Conservation (phyloP, 768 basidiomycete species). For the Thelephora aurantiotincta region DNA sequence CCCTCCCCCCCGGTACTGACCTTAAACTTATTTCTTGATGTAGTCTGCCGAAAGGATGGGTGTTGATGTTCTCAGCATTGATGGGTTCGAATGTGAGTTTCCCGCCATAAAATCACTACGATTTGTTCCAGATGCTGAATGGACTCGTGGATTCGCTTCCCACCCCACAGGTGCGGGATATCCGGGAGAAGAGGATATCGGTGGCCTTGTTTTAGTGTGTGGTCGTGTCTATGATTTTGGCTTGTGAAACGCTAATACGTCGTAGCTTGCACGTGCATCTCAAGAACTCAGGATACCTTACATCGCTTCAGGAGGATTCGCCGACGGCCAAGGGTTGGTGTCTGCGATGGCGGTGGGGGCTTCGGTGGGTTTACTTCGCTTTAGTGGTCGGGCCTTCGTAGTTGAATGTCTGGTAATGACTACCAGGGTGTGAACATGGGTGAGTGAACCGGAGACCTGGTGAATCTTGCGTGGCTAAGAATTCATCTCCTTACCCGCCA, state of each 20-base stretch:
- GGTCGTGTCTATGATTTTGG: slow-evolving; percentile 72
- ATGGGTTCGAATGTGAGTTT: slow-evolving; percentile 75
- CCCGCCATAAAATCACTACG: too few species aligned
- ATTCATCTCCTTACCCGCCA: background rate
- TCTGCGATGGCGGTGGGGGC: slow-evolving; percentile 72
- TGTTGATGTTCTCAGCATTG: slow-evolving; percentile 81
- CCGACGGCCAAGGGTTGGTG: slow-evolving; percentile 72
- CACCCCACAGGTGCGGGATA: slow-evolving; percentile 67
- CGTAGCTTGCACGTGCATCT: slow-evolving; percentile 71
- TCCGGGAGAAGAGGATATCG: slow-evolving; percentile 90
- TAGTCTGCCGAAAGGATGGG: slow-evolving; percentile 56
- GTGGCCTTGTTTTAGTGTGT: slow-evolving; percentile 68
- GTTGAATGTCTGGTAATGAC: background rate
- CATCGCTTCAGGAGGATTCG: slow-evolving; percentile 80
- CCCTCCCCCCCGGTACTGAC: too few species aligned
- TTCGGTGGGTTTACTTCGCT: slow-evolving; percentile 30
- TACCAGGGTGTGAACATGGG: slow-evolving; percentile 79
- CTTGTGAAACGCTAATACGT: slow-evolving; percentile 22
- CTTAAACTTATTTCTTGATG: background rate
- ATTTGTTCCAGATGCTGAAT: too few species aligned
- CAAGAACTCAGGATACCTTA: slow-evolving; percentile 67
- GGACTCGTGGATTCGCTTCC: slow-evolving; percentile 4
- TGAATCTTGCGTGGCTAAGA: background rate
- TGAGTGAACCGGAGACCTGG: slow-evolving; percentile 7
- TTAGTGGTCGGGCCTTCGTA: background rate